These are phyloP conservation scores for Leccinum boreale DNA, from an alignment of 768 basidiomycete species.

Conservation along the genomic window DNA sequence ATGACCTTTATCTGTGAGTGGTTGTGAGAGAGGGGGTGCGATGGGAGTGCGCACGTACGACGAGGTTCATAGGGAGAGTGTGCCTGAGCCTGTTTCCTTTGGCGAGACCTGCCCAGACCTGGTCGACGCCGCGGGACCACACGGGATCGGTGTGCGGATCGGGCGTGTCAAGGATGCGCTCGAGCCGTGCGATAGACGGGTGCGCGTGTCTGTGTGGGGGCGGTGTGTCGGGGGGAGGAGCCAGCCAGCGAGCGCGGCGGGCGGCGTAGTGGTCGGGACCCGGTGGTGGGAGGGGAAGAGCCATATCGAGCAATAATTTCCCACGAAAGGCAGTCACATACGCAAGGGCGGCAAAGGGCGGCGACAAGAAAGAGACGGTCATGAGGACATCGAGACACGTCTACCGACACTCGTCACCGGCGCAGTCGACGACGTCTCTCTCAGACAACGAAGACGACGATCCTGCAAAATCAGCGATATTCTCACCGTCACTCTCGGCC, in stretches of 20 bases:
- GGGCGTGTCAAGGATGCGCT: conserved; percentile 46
- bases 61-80: conserved; percentile 56
- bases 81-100: conserved; percentile 57
- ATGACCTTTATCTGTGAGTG: conserved; percentile 62
- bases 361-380: not conserved
- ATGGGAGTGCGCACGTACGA: conserved; percentile 44
- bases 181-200: conserved; percentile 47
- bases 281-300: conserved; percentile 48
- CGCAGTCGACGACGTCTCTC: conserved; percentile 76
- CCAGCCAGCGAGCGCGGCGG: conserved; percentile 62
- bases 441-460: conserved; percentile 74
- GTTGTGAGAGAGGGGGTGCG: not conserved
- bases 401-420: conserved; percentile 43
- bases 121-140: conserved; percentile 57
- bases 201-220: conserved; percentile 27
- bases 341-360: not conserved
- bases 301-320: conserved; percentile 25
- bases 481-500: conserved; percentile 35
- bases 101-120: conserved; percentile 61
- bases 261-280: conserved; percentile 64
- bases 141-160: conserved; percentile 47
- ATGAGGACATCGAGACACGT: conserved; percentile 34
- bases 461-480: conserved; percentile 46
- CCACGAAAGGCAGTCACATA: conserved; percentile 7
- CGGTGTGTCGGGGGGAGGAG: conserved; percentile 16